A percentile compares a stretch with the other conserved stretches of the same genome.
Evolutionary conservation across 2,329 filamentous ascomycete species (phyloP).

Genomic region (Claviceps paspali): DNA sequence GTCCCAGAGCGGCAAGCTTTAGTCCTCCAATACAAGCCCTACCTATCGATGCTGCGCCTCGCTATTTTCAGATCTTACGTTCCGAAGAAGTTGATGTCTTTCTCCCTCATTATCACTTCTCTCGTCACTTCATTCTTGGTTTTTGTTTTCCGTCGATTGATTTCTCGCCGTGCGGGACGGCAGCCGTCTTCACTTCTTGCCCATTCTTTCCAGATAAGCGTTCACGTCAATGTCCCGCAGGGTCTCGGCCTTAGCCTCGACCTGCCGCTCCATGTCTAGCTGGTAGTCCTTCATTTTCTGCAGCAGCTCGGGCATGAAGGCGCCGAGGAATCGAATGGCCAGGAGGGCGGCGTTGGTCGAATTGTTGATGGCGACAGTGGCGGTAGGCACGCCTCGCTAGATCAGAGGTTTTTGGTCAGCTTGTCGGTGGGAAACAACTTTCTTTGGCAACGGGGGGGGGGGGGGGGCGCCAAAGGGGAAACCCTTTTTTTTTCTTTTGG

Average conservation of each 20-base stretch:
- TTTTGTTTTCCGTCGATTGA: no score
- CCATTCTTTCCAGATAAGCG: slow-evolving; percentile 32
- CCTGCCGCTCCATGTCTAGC: slow-evolving; percentile 45
- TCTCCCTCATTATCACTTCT: no score
- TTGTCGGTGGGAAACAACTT: slow-evolving; percentile 12
- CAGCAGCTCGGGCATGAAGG: slow-evolving; percentile 38
- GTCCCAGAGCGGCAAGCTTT: no score
- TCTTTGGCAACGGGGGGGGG: not conserved
- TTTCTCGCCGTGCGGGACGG: no score
- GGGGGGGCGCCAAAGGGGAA: no score
- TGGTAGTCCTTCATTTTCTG: slow-evolving; percentile 46
- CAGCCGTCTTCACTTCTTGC: slow-evolving; percentile 13
- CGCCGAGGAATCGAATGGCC: slow-evolving; percentile 52
- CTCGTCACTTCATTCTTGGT: no score
- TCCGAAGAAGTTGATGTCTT: no score
- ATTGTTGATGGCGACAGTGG: slow-evolving; percentile 68
- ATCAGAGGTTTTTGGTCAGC: slow-evolving; percentile 7
- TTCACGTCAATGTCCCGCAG: slow-evolving; percentile 41
- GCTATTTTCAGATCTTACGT: no score
- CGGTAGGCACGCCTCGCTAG: slow-evolving; percentile 49
- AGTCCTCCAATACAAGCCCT: no score
- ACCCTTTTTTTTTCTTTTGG: no score
- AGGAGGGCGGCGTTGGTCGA: slow-evolving; percentile 61
- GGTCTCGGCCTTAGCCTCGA: slow-evolving; percentile 44
- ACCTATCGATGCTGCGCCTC: no score